Evolutionary conservation across 352 stramenopile species (phyloP), one percentile per base, ranked within the genome.

Genomic region (Elongisporangium undulatum): DNA sequence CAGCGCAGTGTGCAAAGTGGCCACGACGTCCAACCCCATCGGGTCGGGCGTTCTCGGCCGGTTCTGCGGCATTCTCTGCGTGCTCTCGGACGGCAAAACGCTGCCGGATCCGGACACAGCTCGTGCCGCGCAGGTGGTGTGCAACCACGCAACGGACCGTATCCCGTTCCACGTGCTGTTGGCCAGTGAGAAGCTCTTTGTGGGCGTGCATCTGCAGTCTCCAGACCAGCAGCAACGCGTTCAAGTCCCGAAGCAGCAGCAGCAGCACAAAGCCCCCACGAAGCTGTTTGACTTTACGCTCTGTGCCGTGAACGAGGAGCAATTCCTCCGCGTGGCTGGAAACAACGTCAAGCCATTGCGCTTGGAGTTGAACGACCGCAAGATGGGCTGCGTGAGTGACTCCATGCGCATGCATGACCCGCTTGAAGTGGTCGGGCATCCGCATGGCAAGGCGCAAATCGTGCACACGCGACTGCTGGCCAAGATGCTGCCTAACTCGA

Each of bases 1-100:
- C 59, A 81, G 82, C 34, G 78, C 78, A 2, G 74, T 87, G 49
- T 84, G 68, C 49, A 88, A 90, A 49, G 56, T 90, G 38, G 69
- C 76, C 6, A 83, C 74, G 6, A 52, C 66, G 15, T 71, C 50
- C 1, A 85, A 87, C 16, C 49, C 69, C 10, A 74, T 78, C 61
- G 78, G 73, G 29, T 77, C 78, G 0, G 78, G 74, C 0, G 62
- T 87, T 1, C 58, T 90, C 19, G 80, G 78, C 2, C 56, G 64
- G 1, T 90, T 87, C 58, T 72, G 66, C 19, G 62, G 68, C 21
- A 64, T 74, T 13, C 62, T 90, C 15, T 89, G 78, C 21, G 64
- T 90, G 4, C 63, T 90, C 5, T 56, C 63, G 1, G 78, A 89
- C 45, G 75, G 72, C 9, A 72, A 68, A 58, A 85, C 81, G 1